phyloP scores from a whole-genome alignment of 495 filamentous ascomycete species.

The Darksidea phi region DNA sequence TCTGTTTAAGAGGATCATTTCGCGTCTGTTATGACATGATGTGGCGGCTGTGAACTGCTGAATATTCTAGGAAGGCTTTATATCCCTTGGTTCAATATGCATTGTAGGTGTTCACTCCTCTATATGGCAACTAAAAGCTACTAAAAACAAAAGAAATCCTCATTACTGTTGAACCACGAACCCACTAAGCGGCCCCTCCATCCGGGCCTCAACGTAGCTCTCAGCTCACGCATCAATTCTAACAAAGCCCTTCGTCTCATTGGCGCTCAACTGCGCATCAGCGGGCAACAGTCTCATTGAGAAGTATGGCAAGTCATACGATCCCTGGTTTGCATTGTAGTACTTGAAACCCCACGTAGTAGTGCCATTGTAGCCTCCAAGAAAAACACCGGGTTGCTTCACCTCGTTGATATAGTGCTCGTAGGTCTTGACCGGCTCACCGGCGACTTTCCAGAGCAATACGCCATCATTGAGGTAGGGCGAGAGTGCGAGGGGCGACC shows the following conservation, averaged over 20 bases:
- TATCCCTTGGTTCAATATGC: no score
- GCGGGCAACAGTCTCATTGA: slow-evolving; percentile 7
- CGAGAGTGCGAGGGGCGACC: slow-evolving; percentile 33
- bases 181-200: no score
- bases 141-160: no score
- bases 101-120: no score
- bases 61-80: no score
- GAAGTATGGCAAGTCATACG: slow-evolving; percentile 6
- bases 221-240: no score
- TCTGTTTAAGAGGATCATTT: no score
- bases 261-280: slow-evolving; percentile 1
- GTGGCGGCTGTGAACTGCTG: no score
- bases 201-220: no score
- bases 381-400: slow-evolving; percentile 38
- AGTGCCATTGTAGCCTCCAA: slow-evolving; percentile 11
- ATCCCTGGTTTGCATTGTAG: slow-evolving; percentile 1
- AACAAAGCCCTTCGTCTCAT: slow-evolving; percentile 17
- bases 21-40: no score
- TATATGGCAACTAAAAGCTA: no score
- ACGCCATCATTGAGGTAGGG: slow-evolving; percentile 34
- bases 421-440: slow-evolving; percentile 27
- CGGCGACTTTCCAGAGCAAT: slow-evolving; percentile 38
- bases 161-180: no score
- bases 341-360: slow-evolving; percentile 20
- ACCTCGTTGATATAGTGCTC: slow-evolving; percentile 41